These are phyloP conservation scores for Aspergillus ruber DNA, from an alignment of 2,329 filamentous ascomycete genomes.

Conservation along the genomic window DNA sequence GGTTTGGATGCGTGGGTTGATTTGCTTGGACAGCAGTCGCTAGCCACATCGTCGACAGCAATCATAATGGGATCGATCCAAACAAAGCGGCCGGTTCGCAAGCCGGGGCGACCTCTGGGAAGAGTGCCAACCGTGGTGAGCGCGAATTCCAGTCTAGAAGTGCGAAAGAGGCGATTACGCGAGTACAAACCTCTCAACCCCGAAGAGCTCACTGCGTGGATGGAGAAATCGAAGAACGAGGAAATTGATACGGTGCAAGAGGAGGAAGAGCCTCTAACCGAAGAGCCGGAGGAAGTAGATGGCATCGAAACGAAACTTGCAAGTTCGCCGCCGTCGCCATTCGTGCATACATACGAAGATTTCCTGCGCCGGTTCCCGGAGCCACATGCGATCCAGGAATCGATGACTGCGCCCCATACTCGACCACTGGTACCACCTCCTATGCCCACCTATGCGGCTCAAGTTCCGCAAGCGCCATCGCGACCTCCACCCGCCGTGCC, in stretches of 20 bases:
- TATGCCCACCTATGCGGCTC: constrained; percentile 26
- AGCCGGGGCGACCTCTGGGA: constrained; percentile 44
- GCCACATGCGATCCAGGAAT: constrained; percentile 53
- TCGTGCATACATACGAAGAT: constrained; percentile 69
- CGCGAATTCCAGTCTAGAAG: constrained; percentile 46
- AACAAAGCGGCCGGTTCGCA: constrained; percentile 27
- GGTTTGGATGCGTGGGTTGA: constrained; percentile 83
- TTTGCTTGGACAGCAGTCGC: constrained; percentile 64
- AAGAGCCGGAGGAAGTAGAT: constrained; percentile 40
- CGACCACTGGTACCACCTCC: constrained; percentile 23
- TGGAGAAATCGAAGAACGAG: constrained; percentile 66
- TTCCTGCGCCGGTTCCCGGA: constrained; percentile 78
- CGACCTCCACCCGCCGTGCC: constrained; percentile 64
- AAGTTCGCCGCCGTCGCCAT: constrained; percentile 31
- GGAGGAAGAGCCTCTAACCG: constrained; percentile 31
- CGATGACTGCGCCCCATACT: constrained; percentile 44
- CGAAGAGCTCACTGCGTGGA: constrained; percentile 76
- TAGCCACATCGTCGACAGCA: constrained; percentile 52
- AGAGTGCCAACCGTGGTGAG: constrained; percentile 48
- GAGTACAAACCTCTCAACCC: constrained; percentile 67
- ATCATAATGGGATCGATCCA: constrained; percentile 42
- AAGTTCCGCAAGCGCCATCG: constrained; percentile 54
- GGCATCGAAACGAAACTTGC: constrained; percentile 32
- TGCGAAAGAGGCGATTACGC: constrained; percentile 51
- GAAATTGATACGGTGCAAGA: constrained; percentile 43